Base-by-base conservation (phyloP, 371 early-diverging fungal species). In the Umbelopsis sp. region DNA sequence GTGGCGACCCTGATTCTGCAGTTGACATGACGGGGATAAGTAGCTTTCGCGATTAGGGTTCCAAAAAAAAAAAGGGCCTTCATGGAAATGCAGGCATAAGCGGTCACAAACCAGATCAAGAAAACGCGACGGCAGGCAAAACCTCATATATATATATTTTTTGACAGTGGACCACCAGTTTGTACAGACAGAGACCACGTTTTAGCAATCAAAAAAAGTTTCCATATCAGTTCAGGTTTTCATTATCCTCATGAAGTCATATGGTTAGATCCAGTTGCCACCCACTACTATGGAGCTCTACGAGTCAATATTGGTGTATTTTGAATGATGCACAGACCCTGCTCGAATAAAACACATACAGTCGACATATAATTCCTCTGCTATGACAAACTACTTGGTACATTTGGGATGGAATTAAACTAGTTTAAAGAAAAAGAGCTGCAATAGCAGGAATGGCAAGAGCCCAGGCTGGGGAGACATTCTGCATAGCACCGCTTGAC, bases 401-500 rank as follows among this genome's bases (percentile, higher is more conserved):
- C 35, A 25, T 7, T 3, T 4, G 35, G 18, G 7, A 57, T 18
- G 32, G 32, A 35, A n/a, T 29, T 35, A 35, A 11, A 35, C 6
- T 8, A 37, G 9, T 65, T 70, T 70, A 73, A 65, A 73, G 50
- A 44, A 69, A 63, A 20, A 72, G 70, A n/a, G 51, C 53, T 29
- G 46, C 70, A 53, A 65, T 63, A 57, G 66, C 44, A 50, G 69
- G 32, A 44, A 68, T 67, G 32, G 66, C 66, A 38, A 66, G 52
- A 63, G 66, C 66, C 46, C 65, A 38, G 41, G 50, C 63, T 24
- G 53, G 37, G 45, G 70, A 52, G 37, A 67, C 44, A 18, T 70
- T 63, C 68, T 70, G 74, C 70, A 71, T 50, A 20, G 62, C 57
- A 44, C 63, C 67, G 45, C 72, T 71, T 45, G 50, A 37, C 63